Conservation (phyloP, 108 stramenopile genomes). For the Mediolabrus comicus region DNA sequence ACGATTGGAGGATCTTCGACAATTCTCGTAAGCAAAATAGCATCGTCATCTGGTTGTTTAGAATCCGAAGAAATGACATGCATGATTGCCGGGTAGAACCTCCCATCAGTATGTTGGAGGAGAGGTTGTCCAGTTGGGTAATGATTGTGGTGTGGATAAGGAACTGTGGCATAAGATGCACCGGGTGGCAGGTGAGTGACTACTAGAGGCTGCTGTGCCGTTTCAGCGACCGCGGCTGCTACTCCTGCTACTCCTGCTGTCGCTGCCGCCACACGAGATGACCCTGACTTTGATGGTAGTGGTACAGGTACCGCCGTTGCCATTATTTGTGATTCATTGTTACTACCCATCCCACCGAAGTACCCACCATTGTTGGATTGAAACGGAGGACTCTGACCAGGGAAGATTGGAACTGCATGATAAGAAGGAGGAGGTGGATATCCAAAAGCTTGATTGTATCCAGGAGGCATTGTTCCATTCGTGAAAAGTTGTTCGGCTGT, state of each 20-base stretch:
- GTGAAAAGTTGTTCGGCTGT: not conserved
- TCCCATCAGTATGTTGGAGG: slow-evolving; percentile 6
- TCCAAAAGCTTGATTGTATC: not conserved
- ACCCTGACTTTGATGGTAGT: slow-evolving; percentile 18
- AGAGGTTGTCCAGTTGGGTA: not conserved
- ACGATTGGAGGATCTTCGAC: slow-evolving; percentile 51
- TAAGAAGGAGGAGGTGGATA: not conserved
- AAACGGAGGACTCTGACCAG: not conserved
- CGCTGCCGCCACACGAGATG: slow-evolving; percentile 18
- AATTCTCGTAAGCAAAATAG: slow-evolving; percentile 6
- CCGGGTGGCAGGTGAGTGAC: not conserved
- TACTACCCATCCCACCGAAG: not conserved
- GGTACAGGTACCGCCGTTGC: slow-evolving; percentile 8
- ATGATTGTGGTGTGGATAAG: not conserved
- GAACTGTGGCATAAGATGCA: not conserved
- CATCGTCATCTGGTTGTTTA: slow-evolving; percentile 3
- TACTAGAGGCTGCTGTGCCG: slow-evolving; percentile 1
- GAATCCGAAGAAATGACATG: slow-evolving; percentile 33
- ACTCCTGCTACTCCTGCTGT: slow-evolving; percentile 7
- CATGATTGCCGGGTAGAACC: slow-evolving; percentile 20
- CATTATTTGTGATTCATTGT: not conserved
- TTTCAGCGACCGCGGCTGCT: slow-evolving; percentile 29
- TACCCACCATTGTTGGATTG: not conserved
- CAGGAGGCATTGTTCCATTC: not conserved
- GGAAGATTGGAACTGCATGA: not conserved